A percentile compares a stretch with the other conserved stretches of the same genome.
Conservation (phyloP, 495 filamentous ascomycete species). For the Aspergillus biplanus region DNA sequence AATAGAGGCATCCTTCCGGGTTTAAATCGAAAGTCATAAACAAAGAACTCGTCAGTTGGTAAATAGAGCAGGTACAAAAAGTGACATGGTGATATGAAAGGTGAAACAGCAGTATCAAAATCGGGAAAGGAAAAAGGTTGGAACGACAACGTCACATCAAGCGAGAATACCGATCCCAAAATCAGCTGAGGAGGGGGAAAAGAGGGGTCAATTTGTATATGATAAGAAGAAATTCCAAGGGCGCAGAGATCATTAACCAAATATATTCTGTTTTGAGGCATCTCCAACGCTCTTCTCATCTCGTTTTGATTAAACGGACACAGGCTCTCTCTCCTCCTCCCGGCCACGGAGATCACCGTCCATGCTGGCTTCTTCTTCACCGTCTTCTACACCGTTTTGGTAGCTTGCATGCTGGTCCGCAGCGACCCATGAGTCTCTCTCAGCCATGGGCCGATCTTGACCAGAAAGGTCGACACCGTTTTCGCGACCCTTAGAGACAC, state of each 20-base stretch:
- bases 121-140: constrained; percentile 13
- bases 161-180: constrained; percentile 20
- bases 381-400: constrained; percentile 63
- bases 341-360: constrained; percentile 61
- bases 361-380: constrained; percentile 58
- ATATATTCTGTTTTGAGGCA: constrained; percentile 4
- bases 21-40: constrained; percentile 17
- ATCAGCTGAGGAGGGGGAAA: constrained; percentile 10
- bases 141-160: constrained; percentile 22
- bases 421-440: constrained; percentile 88
- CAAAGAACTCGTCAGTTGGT: constrained; percentile 16
- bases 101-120: not conserved
- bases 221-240: constrained; percentile 17
- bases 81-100: not conserved
- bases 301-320: constrained; percentile 30
- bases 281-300: constrained; percentile 7
- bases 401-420: constrained; percentile 75
- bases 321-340: constrained; percentile 59
- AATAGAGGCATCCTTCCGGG: constrained; percentile 4
- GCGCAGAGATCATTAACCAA: constrained; percentile 18
- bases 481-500: constrained; percentile 58
- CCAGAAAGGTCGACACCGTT: constrained; percentile 73
- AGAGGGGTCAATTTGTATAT: constrained; percentile 16
- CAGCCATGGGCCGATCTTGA: constrained; percentile 79
- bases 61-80: constrained; percentile 19